A percentile compares a stretch with the other conserved stretches of the same genome.
Evolutionary conservation across 2,329 filamentous ascomycete species (phyloP).

Genomic region (Phialophora tarda): DNA sequence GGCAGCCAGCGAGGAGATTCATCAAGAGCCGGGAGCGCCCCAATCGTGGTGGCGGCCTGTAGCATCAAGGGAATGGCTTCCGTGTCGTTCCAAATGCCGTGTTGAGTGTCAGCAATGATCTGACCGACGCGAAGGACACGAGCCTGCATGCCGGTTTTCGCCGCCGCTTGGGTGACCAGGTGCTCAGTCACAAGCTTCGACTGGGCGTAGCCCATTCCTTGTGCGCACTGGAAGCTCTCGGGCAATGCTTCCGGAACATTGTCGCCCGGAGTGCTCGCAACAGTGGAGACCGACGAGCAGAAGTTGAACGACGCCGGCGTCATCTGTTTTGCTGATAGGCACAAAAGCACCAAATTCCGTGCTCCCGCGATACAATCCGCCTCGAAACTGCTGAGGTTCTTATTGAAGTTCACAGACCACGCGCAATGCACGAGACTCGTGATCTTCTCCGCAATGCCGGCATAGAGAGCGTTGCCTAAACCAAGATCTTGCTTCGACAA

Average conservation of each 20-base stretch:
- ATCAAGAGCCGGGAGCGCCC: slow-evolving; percentile 53
- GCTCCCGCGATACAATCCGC: slow-evolving; percentile 47
- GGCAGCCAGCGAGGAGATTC: slow-evolving; percentile 53
- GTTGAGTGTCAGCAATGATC: slow-evolving; percentile 55
- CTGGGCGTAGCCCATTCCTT: slow-evolving; percentile 59
- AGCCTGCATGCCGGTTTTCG: slow-evolving; percentile 43
- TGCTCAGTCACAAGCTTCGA: slow-evolving; percentile 65
- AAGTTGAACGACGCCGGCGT: slow-evolving; percentile 54
- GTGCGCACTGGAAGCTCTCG: slow-evolving; percentile 24
- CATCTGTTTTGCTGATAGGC: slow-evolving; percentile 43
- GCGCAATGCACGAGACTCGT: slow-evolving; percentile 66
- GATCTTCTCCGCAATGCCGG: slow-evolving; percentile 50
- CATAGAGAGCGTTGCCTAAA: slow-evolving; percentile 51
- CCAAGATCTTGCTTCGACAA: slow-evolving; percentile 58
- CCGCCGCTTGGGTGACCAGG: slow-evolving; percentile 47
- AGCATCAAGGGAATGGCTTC: slow-evolving; percentile 62
- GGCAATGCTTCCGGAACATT: slow-evolving; percentile 23
- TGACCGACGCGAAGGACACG: slow-evolving; percentile 58
- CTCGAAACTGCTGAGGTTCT: slow-evolving; percentile 62
- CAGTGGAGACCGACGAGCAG: slow-evolving; percentile 58
- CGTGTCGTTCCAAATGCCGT: slow-evolving; percentile 58
- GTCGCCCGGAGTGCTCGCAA: slow-evolving; percentile 22
- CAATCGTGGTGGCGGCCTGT: slow-evolving; percentile 50
- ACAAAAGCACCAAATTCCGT: slow-evolving; percentile 45
- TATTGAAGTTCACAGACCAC: slow-evolving; percentile 70